Conservation (phyloP, 257 asterid genomes). For the Lavandula angustifolia region DNA sequence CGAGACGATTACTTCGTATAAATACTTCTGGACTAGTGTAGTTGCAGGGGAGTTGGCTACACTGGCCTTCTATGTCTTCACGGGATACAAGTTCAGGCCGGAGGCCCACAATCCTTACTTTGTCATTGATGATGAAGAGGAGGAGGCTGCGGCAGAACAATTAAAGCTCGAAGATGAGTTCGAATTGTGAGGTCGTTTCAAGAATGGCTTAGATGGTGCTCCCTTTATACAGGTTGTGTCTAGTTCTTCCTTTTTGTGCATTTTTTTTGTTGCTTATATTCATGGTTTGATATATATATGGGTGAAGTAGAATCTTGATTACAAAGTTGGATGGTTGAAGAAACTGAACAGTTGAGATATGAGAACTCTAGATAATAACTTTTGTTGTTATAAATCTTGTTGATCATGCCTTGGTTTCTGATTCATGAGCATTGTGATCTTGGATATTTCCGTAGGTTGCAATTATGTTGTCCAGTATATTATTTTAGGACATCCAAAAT, state of each 20-base stretch:
- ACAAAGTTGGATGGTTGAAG: slow-evolving; percentile 33
- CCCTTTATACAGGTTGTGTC: slow-evolving; percentile 30
- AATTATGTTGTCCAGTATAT: no score
- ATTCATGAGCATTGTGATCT: no score
- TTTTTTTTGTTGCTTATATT: no score
- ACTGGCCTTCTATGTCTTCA: slow-evolving; percentile 65
- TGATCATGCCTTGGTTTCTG: slow-evolving; percentile 1
- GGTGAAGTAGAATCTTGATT: slow-evolving; percentile 33
- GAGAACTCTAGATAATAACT: slow-evolving; percentile 36
- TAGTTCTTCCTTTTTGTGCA: slow-evolving; percentile 26
- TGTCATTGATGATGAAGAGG: slow-evolving; percentile 79
- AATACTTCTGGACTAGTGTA: slow-evolving; percentile 83
- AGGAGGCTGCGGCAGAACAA: slow-evolving; percentile 86
- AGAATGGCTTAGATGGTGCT: no score
- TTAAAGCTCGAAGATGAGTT: slow-evolving; percentile 88
- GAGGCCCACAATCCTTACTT: slow-evolving; percentile 84
- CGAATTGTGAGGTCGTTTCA: slow-evolving; percentile 56
- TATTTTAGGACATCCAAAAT: no score
- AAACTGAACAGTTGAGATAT: slow-evolving; percentile 28
- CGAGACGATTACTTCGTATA: slow-evolving; percentile 80
- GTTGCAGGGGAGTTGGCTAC: slow-evolving; percentile 85
- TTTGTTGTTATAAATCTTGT: slow-evolving; percentile 26
- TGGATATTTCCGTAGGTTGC: no score
- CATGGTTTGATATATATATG: slow-evolving; percentile 32
- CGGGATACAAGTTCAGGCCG: slow-evolving; percentile 78